A percentile compares a stretch with the other conserved stretches of the same genome.
Conservation (phyloP, 768 basidiomycete genomes). For the Tubosaeta sp. region DNA sequence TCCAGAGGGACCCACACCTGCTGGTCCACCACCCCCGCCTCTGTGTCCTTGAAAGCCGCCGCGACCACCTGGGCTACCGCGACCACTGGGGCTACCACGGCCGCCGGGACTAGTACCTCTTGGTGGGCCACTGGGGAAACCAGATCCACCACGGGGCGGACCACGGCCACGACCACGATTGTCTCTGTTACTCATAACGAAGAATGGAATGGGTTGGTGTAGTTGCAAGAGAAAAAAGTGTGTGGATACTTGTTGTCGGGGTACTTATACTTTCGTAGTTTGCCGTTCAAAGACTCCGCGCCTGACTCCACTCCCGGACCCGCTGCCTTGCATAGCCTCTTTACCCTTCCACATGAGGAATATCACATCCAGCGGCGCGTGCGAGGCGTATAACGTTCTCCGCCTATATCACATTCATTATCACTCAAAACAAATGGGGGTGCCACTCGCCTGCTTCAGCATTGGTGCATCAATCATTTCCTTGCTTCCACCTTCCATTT, state of each 20-base stretch:
- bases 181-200: constrained; percentile 10
- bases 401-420: constrained; percentile 32
- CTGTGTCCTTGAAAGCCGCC: constrained; percentile 18
- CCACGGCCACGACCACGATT: constrained; percentile 4
- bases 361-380: constrained; percentile 47
- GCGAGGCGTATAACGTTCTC: constrained; percentile 52
- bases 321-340: neutral
- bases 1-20: constrained; percentile 24
- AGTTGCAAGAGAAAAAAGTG: neutral
- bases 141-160: neutral
- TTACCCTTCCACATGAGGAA: constrained; percentile 38
- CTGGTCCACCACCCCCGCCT: constrained; percentile 24
- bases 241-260: neutral
- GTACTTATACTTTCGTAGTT: constrained; percentile 6
- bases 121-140: neutral
- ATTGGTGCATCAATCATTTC: constrained; percentile 93
- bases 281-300: neutral
- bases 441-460: constrained; percentile 56
- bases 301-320: neutral
- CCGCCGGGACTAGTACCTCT: constrained; percentile 1
- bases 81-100: neutral
- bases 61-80: constrained; percentile 1
- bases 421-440: neutral
- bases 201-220: neutral
- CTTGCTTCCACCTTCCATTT: constrained; percentile 47